phyloP scores from a whole-genome alignment of 805 yeast genomes.

The Yarrowia yakushimensis region DNA sequence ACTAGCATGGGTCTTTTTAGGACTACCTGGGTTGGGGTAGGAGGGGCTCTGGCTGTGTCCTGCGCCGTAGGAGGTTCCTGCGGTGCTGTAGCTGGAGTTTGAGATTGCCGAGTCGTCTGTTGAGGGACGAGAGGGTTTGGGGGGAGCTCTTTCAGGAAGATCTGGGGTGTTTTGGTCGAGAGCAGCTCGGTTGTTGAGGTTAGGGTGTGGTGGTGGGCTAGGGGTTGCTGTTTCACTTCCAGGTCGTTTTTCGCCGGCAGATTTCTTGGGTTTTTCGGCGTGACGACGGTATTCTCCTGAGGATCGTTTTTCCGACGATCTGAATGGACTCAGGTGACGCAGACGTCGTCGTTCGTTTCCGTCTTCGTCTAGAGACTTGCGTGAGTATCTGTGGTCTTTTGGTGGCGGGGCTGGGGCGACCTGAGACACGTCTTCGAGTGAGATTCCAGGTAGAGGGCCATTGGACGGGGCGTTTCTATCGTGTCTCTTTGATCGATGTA shows the following conservation, averaged over 20 bases:
- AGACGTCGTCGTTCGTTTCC: neutral
- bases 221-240: neutral
- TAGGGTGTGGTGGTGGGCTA: neutral
- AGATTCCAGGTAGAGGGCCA: constrained; percentile 2
- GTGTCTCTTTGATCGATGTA: neutral
- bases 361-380: constrained; percentile 4
- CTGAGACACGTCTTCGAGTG: constrained; percentile 14
- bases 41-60: neutral
- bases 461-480: neutral
- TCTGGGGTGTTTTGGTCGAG: neutral
- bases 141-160: neutral
- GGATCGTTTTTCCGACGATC: neutral
- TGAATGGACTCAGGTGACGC: neutral
- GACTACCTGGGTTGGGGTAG: neutral
- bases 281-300: neutral
- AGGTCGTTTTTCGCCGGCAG: neutral
- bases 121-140: neutral
- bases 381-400: constrained; percentile 1
- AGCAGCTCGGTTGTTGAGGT: constrained; percentile 3
- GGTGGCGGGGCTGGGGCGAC: neutral
- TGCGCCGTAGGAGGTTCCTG: neutral
- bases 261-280: neutral
- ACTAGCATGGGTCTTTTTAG: neutral
- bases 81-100: neutral
- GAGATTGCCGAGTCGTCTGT: neutral